Evolutionary conservation across 192 early-diverging fungal species (phyloP).

Genomic region (Linnemannia schmuckeri): DNA sequence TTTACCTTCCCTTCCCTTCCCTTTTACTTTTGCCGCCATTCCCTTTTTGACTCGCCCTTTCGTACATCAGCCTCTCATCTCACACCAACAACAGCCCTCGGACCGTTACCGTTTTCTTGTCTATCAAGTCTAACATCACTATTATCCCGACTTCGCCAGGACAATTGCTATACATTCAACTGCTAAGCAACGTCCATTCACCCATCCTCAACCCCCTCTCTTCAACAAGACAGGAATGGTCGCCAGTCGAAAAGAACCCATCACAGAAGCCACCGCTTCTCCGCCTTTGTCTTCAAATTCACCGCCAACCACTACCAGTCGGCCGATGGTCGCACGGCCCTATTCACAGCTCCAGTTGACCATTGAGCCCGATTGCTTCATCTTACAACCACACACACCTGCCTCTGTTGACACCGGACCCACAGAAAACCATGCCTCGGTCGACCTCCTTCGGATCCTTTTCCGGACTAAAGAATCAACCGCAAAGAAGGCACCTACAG

Average conservation of each 20-base stretch:
- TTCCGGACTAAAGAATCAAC: background rate
- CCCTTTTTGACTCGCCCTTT: background rate
- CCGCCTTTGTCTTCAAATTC: background rate
- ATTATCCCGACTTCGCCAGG: background rate
- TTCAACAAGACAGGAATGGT: background rate
- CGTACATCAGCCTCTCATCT: conserved; percentile 4
- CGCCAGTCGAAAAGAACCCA: background rate
- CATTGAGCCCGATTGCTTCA: conserved; percentile 43
- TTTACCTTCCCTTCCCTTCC: background rate
- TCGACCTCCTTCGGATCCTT: conserved; percentile 18
- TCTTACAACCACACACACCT: conserved; percentile 19
- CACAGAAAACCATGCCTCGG: background rate
- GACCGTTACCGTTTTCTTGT: background rate
- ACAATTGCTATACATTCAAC: background rate
- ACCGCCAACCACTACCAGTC: background rate
- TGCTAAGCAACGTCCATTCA: background rate
- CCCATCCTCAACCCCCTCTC: background rate
- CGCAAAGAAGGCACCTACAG: background rate
- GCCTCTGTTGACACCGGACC: background rate
- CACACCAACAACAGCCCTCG: background rate
- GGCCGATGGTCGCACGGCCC: conserved; percentile 17
- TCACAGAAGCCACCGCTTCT: background rate
- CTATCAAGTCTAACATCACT: background rate
- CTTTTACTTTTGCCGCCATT: background rate
- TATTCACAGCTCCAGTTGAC: conserved; percentile 34